Conservation (phyloP, 148 eudicot species). For the Nepenthes mirabilis region DNA sequence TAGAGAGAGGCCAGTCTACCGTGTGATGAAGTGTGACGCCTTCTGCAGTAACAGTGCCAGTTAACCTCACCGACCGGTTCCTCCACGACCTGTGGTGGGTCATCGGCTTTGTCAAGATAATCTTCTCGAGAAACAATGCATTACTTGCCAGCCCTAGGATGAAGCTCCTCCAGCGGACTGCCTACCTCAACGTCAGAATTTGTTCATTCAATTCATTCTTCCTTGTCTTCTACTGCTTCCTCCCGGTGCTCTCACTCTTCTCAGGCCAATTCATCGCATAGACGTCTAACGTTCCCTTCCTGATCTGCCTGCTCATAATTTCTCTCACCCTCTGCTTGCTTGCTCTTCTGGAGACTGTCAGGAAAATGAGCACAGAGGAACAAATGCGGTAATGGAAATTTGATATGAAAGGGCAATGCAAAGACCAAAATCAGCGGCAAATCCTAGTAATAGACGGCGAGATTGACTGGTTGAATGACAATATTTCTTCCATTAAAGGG, state of each 20-base stretch:
- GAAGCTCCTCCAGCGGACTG: constrained; percentile 6
- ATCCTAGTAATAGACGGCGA: too few relatives aligned
- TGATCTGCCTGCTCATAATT: constrained; percentile 4
- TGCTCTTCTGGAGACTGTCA: constrained; percentile 3
- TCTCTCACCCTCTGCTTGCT: constrained; percentile 5
- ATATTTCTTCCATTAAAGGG: too few relatives aligned
- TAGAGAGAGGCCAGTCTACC: constrained; percentile 7
- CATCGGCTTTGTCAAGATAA: constrained; percentile 7
- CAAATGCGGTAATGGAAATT: too few relatives aligned
- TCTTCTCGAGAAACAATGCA: constrained; percentile 8
- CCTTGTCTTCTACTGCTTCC: constrained; percentile 10
- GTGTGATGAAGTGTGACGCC: constrained; percentile 6
- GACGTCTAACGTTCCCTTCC: constrained; percentile 1
- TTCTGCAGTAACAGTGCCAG: constrained; percentile 6
- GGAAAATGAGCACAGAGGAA: too few relatives aligned
- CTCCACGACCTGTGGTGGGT: constrained; percentile 11
- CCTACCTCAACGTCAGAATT: constrained; percentile 6
- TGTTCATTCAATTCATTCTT: constrained; percentile 8
- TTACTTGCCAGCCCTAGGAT: constrained; percentile 4
- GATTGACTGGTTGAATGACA: too few relatives aligned
- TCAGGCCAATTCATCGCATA: constrained; percentile 9
- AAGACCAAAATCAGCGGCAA: too few relatives aligned
- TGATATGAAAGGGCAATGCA: too few relatives aligned
- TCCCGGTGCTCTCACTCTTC: constrained; percentile 9
- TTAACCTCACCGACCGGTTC: constrained; percentile 8